phyloP scores from a whole-genome alignment of 2,329 filamentous ascomycete genomes.

The Chaetoscypha palmicola region DNA sequence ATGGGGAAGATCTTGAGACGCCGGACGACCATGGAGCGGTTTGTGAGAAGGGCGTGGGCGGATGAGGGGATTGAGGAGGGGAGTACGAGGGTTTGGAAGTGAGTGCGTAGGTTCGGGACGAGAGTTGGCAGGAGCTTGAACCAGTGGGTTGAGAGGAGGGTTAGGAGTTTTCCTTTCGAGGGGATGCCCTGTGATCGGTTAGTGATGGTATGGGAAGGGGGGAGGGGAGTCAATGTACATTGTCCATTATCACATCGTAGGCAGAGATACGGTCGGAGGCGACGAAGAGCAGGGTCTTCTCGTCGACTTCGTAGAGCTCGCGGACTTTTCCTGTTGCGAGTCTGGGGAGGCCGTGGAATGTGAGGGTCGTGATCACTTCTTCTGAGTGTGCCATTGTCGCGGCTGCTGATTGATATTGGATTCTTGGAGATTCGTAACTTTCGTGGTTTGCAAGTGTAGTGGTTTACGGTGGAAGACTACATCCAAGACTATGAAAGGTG shows the following conservation, averaged over 20 bases:
- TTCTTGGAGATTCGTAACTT: no score
- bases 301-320: slow-evolving; percentile 69
- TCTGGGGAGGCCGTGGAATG: slow-evolving; percentile 15
- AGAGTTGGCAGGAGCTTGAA: slow-evolving; percentile 48
- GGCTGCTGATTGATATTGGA: no score
- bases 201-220: no score
- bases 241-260: slow-evolving; percentile 85
- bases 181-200: slow-evolving; percentile 53
- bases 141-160: slow-evolving; percentile 61
- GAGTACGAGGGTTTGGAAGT: slow-evolving; percentile 53
- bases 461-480: no score
- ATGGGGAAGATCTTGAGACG: slow-evolving; percentile 58
- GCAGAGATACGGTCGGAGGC: slow-evolving; percentile 89
- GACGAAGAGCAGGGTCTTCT: slow-evolving; percentile 69
- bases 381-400: no score
- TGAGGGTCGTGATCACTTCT: slow-evolving; percentile 14
- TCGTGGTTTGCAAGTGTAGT: no score
- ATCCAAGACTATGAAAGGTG: no score
- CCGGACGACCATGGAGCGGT: slow-evolving; percentile 59
- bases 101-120: slow-evolving; percentile 48
- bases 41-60: slow-evolving; percentile 38
- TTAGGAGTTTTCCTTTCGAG: slow-evolving; percentile 60
- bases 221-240: slow-evolving; percentile 57
- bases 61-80: slow-evolving; percentile 41
- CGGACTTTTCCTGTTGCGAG: slow-evolving; percentile 59